A percentile compares a stretch with the other conserved stretches of the same genome.
phyloP scores from a whole-genome alignment of 805 yeast genomes.

The Saturnispora gosingensis region DNA sequence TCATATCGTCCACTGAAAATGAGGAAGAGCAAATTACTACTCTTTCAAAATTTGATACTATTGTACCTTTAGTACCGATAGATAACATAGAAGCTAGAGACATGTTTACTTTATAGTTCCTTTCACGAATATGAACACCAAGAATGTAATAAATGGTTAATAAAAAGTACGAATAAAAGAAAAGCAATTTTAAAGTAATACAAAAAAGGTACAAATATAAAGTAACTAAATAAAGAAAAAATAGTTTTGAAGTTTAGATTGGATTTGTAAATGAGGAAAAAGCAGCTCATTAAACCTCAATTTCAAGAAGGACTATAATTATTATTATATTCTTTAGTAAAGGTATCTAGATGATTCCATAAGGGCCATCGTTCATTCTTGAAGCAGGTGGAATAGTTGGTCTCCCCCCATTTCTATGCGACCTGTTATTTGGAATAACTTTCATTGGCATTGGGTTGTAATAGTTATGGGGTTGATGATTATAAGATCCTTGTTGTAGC shows the following conservation, averaged over 20 bases:
- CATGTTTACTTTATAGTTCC: no score
- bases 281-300: not conserved
- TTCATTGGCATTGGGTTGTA: constrained; percentile 8
- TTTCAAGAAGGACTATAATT: no score
- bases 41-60: constrained; percentile 2
- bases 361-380: constrained; percentile 32
- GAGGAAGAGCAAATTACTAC: not conserved
- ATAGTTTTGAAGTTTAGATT: not conserved
- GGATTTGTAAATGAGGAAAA: not conserved
- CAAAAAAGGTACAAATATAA: not conserved
- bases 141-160: not conserved
- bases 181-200: no score
- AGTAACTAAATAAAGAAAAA: not conserved
- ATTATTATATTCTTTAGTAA: constrained; percentile 3
- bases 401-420: constrained; percentile 1
- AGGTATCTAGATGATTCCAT: constrained; percentile 22
- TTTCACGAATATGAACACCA: not conserved
- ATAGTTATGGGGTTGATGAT: constrained; percentile 1
- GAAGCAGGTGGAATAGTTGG: constrained; percentile 18
- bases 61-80: constrained; percentile 1
- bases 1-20: not conserved
- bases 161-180: not conserved
- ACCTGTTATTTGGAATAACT: not conserved
- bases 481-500: constrained; percentile 5
- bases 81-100: not conserved